Evolutionary conservation across 2,329 filamentous ascomycete genomes (phyloP).

Genomic region (Hypocreales sp.): DNA sequence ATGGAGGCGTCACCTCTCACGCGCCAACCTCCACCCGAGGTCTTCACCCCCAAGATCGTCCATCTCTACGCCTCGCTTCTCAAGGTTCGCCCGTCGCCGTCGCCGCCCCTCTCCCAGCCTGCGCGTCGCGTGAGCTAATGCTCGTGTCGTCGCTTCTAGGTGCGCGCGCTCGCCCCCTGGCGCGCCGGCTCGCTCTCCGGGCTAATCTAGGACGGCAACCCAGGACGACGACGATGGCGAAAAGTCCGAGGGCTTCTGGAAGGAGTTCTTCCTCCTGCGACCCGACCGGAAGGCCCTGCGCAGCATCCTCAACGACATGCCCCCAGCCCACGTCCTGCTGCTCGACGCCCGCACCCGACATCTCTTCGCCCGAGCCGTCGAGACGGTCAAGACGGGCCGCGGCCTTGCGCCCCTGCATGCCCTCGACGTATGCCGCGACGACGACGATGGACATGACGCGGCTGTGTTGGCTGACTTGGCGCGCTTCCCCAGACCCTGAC

Average conservation of each 20-base stretch:
- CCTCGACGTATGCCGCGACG: constrained; percentile 77
- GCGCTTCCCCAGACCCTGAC: constrained; percentile 55
- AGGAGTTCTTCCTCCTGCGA: constrained; percentile 81
- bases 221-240: constrained; percentile 52
- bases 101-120: constrained; percentile 1
- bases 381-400: constrained; percentile 44
- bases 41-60: constrained; percentile 89
- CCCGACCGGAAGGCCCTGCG: constrained; percentile 60
- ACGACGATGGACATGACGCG: too few species aligned
- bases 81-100: constrained; percentile 32
- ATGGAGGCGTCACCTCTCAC: constrained; percentile 92
- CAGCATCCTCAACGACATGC: constrained; percentile 51
- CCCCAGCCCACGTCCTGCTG: constrained; percentile 59
- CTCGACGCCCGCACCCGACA: constrained; percentile 65
- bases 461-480: too few species aligned
- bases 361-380: constrained; percentile 61
- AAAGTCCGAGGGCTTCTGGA: constrained; percentile 84
- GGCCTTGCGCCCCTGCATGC: constrained; percentile 59
- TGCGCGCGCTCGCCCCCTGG: constrained; percentile 10
- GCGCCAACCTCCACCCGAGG: constrained; percentile 76
- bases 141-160: constrained; percentile 5
- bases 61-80: constrained; percentile 78
- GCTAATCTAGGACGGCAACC: constrained; percentile 11
- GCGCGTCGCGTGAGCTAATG: constrained; percentile 5
- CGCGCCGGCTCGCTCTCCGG: constrained; percentile 6